These are phyloP conservation scores for Clarkia xantiana DNA, from an alignment of 345 rosid species.

Conservation along the genomic window DNA sequence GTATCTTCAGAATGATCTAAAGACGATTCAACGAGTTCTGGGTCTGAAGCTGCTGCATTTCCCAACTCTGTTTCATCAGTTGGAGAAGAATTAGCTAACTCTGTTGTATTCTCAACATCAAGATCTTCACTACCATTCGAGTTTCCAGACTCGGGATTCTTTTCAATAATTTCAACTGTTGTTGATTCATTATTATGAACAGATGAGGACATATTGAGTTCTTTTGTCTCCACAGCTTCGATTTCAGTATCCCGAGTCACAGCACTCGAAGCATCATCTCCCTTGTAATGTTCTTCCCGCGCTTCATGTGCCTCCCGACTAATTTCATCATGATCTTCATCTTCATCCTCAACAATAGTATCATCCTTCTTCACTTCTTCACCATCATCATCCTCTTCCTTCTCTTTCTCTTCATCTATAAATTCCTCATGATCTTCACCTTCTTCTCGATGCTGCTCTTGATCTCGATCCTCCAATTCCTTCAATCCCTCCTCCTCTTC, in stretches of 20 bases:
- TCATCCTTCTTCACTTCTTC: slow-evolving; percentile 30
- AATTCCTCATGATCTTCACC: slow-evolving; percentile 19
- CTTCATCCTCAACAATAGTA: slow-evolving; percentile 19
- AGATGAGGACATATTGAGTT: background rate
- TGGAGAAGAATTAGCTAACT: background rate
- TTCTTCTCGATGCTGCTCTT: slow-evolving; percentile 8
- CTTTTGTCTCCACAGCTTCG: too few species aligned
- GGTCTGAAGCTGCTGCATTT: background rate
- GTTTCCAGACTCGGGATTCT: too few species aligned
- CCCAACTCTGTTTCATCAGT: background rate
- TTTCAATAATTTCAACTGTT: too few species aligned
- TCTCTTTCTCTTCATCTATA: slow-evolving; percentile 13
- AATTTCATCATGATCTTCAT: slow-evolving; percentile 24
- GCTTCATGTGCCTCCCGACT: slow-evolving; percentile 45
- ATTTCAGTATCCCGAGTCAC: slow-evolving; percentile 46
- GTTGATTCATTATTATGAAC: too few species aligned
- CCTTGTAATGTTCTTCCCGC: slow-evolving; percentile 69
- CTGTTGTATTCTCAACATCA: background rate
- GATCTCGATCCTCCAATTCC: slow-evolving; percentile 10
- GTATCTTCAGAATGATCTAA: too few species aligned
- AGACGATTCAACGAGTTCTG: too few species aligned
- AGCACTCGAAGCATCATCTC: slow-evolving; percentile 96
- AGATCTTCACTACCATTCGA: too few species aligned
- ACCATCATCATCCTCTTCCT: slow-evolving; percentile 25
- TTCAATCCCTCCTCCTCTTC: slow-evolving; percentile 13